Evolutionary conservation across 176 grass and related monocot species (phyloP), one percentile per base, ranked within the genome.

Genomic region (Oryza meridionalis): DNA sequence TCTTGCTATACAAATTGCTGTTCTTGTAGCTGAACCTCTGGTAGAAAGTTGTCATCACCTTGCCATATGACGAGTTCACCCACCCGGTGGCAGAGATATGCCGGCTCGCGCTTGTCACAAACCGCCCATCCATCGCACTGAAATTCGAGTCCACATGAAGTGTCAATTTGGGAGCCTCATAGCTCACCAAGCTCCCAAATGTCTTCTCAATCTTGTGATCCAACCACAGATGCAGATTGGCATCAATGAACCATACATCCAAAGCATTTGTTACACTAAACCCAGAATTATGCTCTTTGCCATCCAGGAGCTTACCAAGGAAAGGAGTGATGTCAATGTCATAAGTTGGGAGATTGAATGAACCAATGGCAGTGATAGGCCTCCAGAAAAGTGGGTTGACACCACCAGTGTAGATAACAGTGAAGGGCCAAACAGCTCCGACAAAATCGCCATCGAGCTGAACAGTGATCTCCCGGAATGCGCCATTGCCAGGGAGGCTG

Each of bases 271-370:
- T 88, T 12, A 92, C 92, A 1, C 51, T 53, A 29, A 94, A 86
- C 50, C 92, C 84, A 12, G 90, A 90, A 40, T 73, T 32, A 40
- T 94, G 92, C n/a, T 86, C 77, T 33, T 79, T 80, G 24, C 81
- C 73, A 2, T 94, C 87, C 58, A 94, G 21, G 22, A 94, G 47
- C 50, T 83, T 82, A 16, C 90, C 87, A 26, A 94, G 21, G 82
- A 92, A 94, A 5, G 90, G 92, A 0, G 92, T 94, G 37, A 92
- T 73, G 14, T 94, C 90, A 26, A 94, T 79, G 73, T 86, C 90
- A 58, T 94, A 94, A 0, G 90, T 87, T 0, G 92, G 92, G 4
- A 89, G 73, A 74, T 87, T 76, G 79, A 88, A 94, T 0, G 92
- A 85, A 11, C 87, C 89, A 44, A 94, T 79, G 11, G 69, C 72